Evolutionary conservation across 192 early-diverging fungal genomes (phyloP), one percentile per base, ranked within the genome.

Genomic region (Backusella morwellensis): DNA sequence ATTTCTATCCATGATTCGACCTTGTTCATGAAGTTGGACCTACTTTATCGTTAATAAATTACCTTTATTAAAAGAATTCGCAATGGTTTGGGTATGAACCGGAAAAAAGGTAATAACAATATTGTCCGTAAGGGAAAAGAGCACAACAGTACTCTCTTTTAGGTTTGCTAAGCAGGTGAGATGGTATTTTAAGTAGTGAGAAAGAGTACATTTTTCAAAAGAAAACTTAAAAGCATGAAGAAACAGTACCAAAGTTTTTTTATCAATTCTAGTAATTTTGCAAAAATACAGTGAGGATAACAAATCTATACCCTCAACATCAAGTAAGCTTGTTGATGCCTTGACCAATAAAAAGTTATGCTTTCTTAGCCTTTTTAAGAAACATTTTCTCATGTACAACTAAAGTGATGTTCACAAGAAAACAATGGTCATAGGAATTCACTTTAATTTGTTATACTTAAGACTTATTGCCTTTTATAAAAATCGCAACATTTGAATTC

Each of bases 1-100:
- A 23, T 87, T 85, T 88, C 54, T 72, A 90, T 19, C 90, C 91
- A 50, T 91, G 90, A 14, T 85, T 94, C 29, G 87, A 89, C 3
- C 93, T 92, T 84, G 90, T 89, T 14, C 88, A 93, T 80, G 87
- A 87, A 54, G 85, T 84, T 67, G 93, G 91, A 68, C 90, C 93
- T 15, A 77, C 83, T n/a, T 77, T 78, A 71, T 93, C 76, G 84
- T 85, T 56, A 88, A 32, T 42, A 75, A 21, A 40, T 50, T 12
- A 21, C 19, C 3, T 9, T 21, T 56, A 56, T 56, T 56, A 11
- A 56, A 56, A 21, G 8, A 56, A 54, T 21, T 6, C 8, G 2
- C 21, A 26, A 21, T 21, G n/a, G n/a, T 26, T 56, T 21, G 54
- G n/a, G 2, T 9, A 2, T 1, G 54, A 56, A n/a, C 7, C 54